Conservation (phyloP, 768 basidiomycete species). For the Panaeolus papilionaceus region DNA sequence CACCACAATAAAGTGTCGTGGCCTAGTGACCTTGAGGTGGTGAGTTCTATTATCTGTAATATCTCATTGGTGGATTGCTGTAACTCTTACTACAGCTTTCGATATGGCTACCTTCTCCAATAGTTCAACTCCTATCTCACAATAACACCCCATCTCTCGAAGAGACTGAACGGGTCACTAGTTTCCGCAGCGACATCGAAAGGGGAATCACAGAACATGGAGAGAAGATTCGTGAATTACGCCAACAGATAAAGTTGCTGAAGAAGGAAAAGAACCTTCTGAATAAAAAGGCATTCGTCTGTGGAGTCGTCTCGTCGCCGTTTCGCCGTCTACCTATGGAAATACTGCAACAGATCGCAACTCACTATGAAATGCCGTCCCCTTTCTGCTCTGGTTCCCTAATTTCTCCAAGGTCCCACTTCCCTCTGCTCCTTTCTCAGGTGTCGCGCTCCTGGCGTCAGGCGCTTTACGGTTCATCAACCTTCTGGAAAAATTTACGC, state of each 20-base stretch:
- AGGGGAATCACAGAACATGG: background rate
- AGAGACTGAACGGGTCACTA: background rate
- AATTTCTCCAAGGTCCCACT: background rate
- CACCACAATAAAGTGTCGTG: background rate
- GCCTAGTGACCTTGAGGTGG: background rate
- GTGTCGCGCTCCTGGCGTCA: background rate
- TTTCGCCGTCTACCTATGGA: slow-evolving; percentile 2
- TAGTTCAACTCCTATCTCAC: background rate
- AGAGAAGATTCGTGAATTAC: background rate
- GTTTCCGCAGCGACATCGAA: background rate
- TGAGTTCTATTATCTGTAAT: background rate
- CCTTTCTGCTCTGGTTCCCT: background rate
- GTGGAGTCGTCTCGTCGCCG: background rate
- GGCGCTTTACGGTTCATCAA: background rate
- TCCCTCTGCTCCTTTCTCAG: background rate
- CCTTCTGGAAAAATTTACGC: background rate
- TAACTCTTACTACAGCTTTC: background rate
- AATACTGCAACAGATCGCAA: background rate
- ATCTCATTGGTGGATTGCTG: background rate
- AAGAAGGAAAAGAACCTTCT: background rate
- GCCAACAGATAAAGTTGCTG: background rate
- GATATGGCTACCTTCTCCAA: background rate
- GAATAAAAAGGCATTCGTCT: background rate
- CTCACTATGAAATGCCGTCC: background rate
- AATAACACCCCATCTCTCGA: background rate